Base-by-base conservation (phyloP, 179 eudicot species). In the Pouteria campechiana region DNA sequence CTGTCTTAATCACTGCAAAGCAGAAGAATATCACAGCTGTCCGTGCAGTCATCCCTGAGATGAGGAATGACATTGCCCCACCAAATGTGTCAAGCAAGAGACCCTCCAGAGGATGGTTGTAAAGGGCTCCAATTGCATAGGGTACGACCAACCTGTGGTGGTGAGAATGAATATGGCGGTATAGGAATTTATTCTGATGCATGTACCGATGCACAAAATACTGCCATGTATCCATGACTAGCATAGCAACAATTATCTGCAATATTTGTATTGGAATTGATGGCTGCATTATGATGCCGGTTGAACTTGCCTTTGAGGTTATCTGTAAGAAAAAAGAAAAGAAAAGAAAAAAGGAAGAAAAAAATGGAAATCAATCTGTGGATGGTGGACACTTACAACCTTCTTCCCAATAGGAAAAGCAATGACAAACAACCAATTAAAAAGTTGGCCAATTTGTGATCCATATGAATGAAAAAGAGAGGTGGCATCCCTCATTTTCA, bases 221-320 rank as follows among this genome's bases (percentile, higher is more conserved):
- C 52, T 60, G 67, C 72, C 72, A 66, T 7, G 63, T 55, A 51
- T 66, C 72, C 61, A 66, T 50, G 14, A 61, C 63, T 47, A 66
- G 36, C 72, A 66, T 66, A 21, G 72, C 72, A 15, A 66, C 18
- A 5, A 31, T 30, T 15, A 70, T 49, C 64, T 71, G 77, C 17
- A 54, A 17, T 29, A 54, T 39, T 53, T 66, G 73, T 17, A 71
- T 12, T 10, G 44, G 53, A 14, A 67, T 9, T 0, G 73, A 50
- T 34, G 73, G 77, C 58, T 71, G 69, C 36, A 50, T 46, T 42
- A 47, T 15, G 28, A 25, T 20, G 29, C 30, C 64, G 13, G 67
- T 46, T 37, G 64, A 32, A 38, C 39, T 55, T 25, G 19, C 24
- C 13, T 37, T 36, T 41, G 77, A 61, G 20, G 77, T 71, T 24